These are phyloP conservation scores for Mercurialis annua DNA, from an alignment of 345 rosid genomes.

Conservation along the genomic window DNA sequence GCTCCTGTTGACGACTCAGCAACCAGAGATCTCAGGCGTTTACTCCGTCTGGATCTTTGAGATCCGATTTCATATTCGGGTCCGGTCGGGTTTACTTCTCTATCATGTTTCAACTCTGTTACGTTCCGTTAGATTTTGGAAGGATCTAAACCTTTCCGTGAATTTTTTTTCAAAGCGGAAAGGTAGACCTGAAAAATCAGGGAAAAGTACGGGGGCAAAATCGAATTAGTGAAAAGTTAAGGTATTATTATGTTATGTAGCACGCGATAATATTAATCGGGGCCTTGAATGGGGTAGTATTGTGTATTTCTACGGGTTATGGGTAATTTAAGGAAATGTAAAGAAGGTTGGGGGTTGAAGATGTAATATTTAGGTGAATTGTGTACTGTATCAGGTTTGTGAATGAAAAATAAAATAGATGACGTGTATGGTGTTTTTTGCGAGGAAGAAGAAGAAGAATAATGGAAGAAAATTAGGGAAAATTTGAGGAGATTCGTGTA, in stretches of 20 bases:
- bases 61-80: background rate
- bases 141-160: conserved; percentile 19
- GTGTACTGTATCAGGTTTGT: background rate
- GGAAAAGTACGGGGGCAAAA: conserved; percentile 16
- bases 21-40: conserved; percentile 59
- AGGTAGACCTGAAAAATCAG: conserved; percentile 18
- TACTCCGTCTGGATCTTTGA: conserved; percentile 48
- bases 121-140: background rate
- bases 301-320: background rate
- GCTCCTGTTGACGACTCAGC: conserved; percentile 47
- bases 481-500: background rate
- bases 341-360: background rate
- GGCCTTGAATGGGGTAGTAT: background rate
- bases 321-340: conserved; percentile 6
- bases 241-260: background rate
- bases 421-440: too few relatives aligned
- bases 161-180: conserved; percentile 6
- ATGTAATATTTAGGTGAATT: conserved; percentile 12
- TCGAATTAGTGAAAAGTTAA: background rate
- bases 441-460: background rate
- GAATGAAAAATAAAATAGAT: too few relatives aligned
- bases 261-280: background rate
- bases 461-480: background rate
- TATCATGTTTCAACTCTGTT: background rate
- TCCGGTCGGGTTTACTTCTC: background rate